Conservation (phyloP, 805 yeast genomes). For the Cyberlindnera subsufficiens region DNA sequence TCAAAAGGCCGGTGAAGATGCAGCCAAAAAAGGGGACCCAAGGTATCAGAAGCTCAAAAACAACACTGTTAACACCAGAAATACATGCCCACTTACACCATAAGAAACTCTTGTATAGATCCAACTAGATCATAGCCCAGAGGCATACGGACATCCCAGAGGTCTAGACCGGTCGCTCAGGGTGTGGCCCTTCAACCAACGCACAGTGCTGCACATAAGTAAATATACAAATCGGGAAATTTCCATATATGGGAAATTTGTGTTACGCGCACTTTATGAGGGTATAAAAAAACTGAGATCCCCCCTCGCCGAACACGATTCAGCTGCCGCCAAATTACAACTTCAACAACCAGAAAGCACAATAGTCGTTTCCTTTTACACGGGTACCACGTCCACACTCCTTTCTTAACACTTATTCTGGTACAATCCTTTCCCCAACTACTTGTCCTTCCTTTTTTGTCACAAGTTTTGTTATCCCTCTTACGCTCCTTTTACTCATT, state of each 20-base stretch:
- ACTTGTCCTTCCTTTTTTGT: constrained; percentile 6
- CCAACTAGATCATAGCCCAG: too few species aligned
- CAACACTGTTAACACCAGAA: too few species aligned
- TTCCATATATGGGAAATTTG: background rate
- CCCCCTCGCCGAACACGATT: background rate
- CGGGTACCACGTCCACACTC: background rate
- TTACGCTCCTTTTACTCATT: background rate
- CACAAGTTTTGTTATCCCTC: background rate
- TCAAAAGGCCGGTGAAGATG: too few species aligned
- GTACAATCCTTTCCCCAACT: constrained; percentile 3
- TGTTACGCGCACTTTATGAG: background rate
- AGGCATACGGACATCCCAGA: too few species aligned
- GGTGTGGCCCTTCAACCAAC: too few species aligned
- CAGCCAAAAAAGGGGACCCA: too few species aligned
- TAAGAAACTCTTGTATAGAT: too few species aligned
- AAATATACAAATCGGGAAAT: background rate
- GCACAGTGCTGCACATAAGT: background rate
- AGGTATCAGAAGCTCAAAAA: too few species aligned
- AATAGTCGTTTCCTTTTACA: background rate
- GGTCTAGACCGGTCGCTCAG: too few species aligned
- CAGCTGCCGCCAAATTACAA: too few species aligned
- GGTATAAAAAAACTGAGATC: constrained; percentile 1
- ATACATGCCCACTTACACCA: too few species aligned
- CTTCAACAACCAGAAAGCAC: background rate
- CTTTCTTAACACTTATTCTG: background rate